Percentiles rank a stretch among this genome's conserved stretches.
Evolutionary conservation across 2,329 filamentous ascomycete genomes (phyloP).

Genomic region (Cladophialophora exuberans): DNA sequence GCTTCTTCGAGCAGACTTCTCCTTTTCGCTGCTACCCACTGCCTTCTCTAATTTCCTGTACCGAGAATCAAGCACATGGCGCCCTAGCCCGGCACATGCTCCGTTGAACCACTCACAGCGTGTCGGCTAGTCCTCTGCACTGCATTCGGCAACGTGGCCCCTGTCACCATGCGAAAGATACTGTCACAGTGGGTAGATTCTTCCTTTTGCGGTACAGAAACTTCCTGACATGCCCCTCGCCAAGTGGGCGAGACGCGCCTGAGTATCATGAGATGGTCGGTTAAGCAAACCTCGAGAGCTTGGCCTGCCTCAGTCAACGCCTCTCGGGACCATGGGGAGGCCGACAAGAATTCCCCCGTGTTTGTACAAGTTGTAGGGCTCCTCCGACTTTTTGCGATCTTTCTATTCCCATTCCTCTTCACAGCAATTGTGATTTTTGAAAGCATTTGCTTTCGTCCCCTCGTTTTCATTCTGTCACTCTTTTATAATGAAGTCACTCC

Average conservation of each 20-base stretch:
- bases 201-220: not conserved
- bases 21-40: conserved; percentile 9
- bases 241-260: not conserved
- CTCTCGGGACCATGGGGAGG: not conserved
- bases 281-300: not conserved
- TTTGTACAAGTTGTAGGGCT: conserved; percentile 8
- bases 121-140: not conserved
- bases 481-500: conserved; percentile 30
- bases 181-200: not conserved
- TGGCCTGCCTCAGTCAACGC: conserved; percentile 9
- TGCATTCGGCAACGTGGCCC: not conserved
- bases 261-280: not conserved
- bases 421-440: conserved; percentile 22
- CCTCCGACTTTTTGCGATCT: conserved; percentile 1
- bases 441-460: conserved; percentile 33
- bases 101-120: conserved; percentile 1
- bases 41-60: conserved; percentile 5
- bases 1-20: no score
- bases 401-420: conserved; percentile 10
- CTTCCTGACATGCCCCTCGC: not conserved
- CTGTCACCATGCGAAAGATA: conserved; percentile 1
- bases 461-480: conserved; percentile 31
- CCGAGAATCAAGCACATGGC: conserved; percentile 4
- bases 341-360: conserved; percentile 2
- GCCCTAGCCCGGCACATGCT: not conserved